Evolutionary conservation across 2,329 filamentous ascomycete genomes (phyloP).

Genomic region (Chrysoporthe deuterocubensis): DNA sequence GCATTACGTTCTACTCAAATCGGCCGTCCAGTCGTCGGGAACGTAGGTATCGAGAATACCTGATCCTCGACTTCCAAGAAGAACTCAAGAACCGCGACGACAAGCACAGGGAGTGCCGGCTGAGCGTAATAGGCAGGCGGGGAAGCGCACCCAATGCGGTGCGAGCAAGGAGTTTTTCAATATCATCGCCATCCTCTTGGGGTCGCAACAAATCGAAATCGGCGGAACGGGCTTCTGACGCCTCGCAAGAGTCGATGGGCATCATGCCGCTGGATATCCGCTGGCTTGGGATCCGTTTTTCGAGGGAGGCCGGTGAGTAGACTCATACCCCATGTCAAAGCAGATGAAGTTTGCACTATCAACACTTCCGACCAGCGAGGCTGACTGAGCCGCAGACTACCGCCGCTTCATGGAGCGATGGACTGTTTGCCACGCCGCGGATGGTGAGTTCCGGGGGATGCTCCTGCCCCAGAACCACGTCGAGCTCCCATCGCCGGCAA

Average conservation of each 20-base stretch:
- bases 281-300: slow-evolving; percentile 56
- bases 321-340: background rate
- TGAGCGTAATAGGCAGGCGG: slow-evolving; percentile 46
- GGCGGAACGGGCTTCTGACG: slow-evolving; percentile 20
- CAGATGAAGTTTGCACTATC: too few relatives aligned
- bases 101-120: slow-evolving; percentile 48
- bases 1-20: slow-evolving; percentile 53
- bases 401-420: slow-evolving; percentile 51
- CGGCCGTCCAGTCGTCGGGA: slow-evolving; percentile 40
- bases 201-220: slow-evolving; percentile 41
- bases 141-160: slow-evolving; percentile 42
- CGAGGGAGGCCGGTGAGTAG: slow-evolving; percentile 48
- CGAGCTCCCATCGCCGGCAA: slow-evolving; percentile 52
- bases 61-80: slow-evolving; percentile 51
- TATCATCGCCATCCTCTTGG: slow-evolving; percentile 46
- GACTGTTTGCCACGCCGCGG: slow-evolving; percentile 50
- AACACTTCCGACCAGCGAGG: background rate
- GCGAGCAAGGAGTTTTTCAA: slow-evolving; percentile 46
- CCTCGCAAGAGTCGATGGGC: slow-evolving; percentile 14
- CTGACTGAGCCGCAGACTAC: slow-evolving; percentile 43
- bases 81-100: slow-evolving; percentile 53
- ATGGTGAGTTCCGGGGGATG: slow-evolving; percentile 51
- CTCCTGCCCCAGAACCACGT: slow-evolving; percentile 51
- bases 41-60: slow-evolving; percentile 52
- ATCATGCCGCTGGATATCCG: slow-evolving; percentile 45